These are phyloP conservation scores for Syzygium aromaticum DNA, from an alignment of 345 rosid species.

Conservation along the genomic window DNA sequence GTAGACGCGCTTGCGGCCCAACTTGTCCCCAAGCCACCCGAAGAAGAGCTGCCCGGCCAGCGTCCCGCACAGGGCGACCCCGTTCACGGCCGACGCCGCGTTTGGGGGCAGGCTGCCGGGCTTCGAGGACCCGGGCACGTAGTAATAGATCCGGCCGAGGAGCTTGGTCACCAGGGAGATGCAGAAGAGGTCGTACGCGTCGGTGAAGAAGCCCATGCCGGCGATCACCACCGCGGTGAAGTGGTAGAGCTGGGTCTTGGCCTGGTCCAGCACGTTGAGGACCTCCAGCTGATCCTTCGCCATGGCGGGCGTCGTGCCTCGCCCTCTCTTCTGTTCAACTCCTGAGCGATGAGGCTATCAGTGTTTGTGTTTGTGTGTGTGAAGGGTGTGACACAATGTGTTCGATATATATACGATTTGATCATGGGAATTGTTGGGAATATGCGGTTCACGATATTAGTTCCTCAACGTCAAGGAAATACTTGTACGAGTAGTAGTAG, in stretches of 20 bases:
- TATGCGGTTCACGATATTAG: background rate
- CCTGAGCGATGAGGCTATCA: background rate
- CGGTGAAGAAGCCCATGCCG: conserved; percentile 13
- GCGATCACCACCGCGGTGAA: conserved; percentile 4
- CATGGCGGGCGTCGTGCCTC: background rate
- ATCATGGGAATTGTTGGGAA: background rate
- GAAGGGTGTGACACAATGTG: background rate
- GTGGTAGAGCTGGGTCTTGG: conserved; percentile 2
- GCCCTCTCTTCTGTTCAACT: background rate
- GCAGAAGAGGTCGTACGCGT: conserved; percentile 8
- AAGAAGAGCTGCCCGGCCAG: conserved; percentile 10
- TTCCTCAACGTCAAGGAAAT: background rate
- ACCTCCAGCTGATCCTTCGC: conserved; percentile 1
- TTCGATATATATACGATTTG: background rate
- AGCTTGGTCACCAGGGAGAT: conserved; percentile 7
- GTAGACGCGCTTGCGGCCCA: conserved; percentile 6
- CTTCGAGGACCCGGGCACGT: background rate
- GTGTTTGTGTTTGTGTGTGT: background rate
- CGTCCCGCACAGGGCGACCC: conserved; percentile 5
- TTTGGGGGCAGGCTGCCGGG: conserved; percentile 5
- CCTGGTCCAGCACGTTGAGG: conserved; percentile 1
- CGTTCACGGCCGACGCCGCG: background rate
- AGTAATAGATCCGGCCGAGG: conserved; percentile 7
- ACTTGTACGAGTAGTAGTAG: background rate
- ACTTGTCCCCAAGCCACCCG: conserved; percentile 9